Evolutionary conservation across 1,139 yeast species (phyloP).

Genomic region (Geotrichum histeridarum): DNA sequence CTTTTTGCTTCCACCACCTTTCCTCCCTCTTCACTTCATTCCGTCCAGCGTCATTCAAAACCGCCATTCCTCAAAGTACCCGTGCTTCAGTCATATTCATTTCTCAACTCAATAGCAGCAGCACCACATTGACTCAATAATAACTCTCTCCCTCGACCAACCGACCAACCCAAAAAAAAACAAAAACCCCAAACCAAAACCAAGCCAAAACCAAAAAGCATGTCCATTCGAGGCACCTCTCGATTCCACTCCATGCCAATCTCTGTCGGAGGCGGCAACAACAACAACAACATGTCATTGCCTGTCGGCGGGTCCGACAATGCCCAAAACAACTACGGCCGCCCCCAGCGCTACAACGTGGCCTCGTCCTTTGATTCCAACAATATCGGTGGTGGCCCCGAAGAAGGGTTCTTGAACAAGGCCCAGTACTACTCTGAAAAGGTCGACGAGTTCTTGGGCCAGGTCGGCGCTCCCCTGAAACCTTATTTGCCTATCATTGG

Average conservation of each 20-base stretch:
- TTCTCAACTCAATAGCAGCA: too few species aligned
- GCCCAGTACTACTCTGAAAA: constrained; percentile 29
- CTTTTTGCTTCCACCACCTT: background rate
- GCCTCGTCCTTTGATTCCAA: constrained; percentile 5
- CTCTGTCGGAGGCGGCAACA: constrained; percentile 15
- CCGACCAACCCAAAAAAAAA: background rate
- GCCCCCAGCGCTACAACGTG: constrained; percentile 10
- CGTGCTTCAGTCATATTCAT: too few species aligned
- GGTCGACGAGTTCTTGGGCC: constrained; percentile 36
- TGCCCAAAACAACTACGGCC: constrained; percentile 10
- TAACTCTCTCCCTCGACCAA: background rate
- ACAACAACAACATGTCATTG: constrained; percentile 15
- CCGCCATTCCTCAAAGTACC: too few species aligned
- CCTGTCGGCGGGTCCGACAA: constrained; percentile 17
- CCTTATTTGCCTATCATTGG: constrained; percentile 70
- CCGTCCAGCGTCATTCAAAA: too few species aligned
- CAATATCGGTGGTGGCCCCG: background rate
- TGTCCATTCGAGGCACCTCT: constrained; percentile 20
- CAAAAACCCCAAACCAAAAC: background rate
- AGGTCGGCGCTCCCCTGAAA: constrained; percentile 38
- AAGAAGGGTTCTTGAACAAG: constrained; percentile 11
- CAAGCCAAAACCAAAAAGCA: constrained; percentile 1
- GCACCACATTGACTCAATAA: background rate
- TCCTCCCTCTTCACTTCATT: background rate
- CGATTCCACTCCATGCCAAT: constrained; percentile 20